Evolutionary conservation across 2,329 filamentous ascomycete genomes (phyloP), one percentile per base, ranked within the genome.

Genomic region (Capronia americana): DNA sequence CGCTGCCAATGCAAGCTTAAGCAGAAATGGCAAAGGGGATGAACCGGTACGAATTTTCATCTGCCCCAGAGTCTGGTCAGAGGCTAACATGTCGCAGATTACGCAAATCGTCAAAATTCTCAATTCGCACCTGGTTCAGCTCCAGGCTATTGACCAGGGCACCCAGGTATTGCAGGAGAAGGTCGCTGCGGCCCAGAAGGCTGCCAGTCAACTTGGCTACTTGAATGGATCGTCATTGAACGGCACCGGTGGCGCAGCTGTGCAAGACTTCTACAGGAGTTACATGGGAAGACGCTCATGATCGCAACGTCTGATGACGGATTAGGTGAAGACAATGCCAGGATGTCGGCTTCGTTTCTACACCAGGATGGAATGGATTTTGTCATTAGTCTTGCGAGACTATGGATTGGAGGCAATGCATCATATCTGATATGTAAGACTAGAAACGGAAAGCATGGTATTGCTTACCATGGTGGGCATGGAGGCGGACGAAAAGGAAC

Each of bases 101-200:
- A 94, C 92, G 72, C 93, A 97, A 79, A 96, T 99, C 74, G 94
- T 98, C 61, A 90, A 92, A 69, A 93, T 98, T 57, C 89, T 99
- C 72, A 99, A 99, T 78, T 89, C 90, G 26, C 95, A 99, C 78
- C 87, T 99, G 44, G 88, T 89, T 41, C 93, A 97, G 79, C 85
- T 99, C 67, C 94, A 97, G 79, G 91, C 91, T 82, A 98, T 99
- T 77, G 94, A 98, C 76, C 87, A 89, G 70, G 93, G 94, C 70
- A 91, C 94, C 41, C 86, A 89, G 17, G 86, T 89, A 34, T 84
- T 98, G 61, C 91, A 96, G 77, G 85, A 88, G 66, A 96, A 96
- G 84, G 92, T 98, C 59, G 81, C 83, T 5, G 87, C 89, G 32
- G 92, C 93, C 26, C 93, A 97, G 77, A 93, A 93, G 79, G 87